Evolutionary conservation across 129 eudicot species (phyloP).

Genomic region (Saussurea involucrata): DNA sequence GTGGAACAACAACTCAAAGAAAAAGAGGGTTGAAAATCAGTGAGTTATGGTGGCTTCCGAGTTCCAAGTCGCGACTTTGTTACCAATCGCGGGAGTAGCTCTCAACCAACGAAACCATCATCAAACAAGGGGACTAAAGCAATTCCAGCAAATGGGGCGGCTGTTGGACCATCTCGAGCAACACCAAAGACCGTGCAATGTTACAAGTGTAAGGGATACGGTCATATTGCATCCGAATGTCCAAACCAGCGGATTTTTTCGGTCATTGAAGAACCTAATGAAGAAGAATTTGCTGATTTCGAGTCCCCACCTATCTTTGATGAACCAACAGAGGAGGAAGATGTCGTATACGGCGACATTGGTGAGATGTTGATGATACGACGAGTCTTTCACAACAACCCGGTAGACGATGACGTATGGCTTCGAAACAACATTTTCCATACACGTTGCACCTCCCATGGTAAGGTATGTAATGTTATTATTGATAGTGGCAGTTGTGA

Average conservation of each 20-base stretch:
- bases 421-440: neutral
- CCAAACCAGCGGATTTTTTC: neutral
- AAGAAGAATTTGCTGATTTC: neutral
- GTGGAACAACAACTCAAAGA: constrained; percentile 16
- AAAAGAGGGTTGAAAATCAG: neutral
- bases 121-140: neutral
- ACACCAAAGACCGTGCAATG: neutral
- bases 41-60: neutral
- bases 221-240: constrained; percentile 12
- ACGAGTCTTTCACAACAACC: neutral
- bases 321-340: neutral
- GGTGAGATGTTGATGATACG: neutral
- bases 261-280: neutral
- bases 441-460: neutral
- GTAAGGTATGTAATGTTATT: neutral
- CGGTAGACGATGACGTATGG: neutral
- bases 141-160: neutral
- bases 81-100: neutral
- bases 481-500: constrained; percentile 1
- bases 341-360: neutral
- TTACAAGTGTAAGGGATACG: constrained; percentile 14
- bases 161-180: neutral
- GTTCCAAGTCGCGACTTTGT: neutral
- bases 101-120: neutral
- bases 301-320: neutral